phyloP scores from a whole-genome alignment of 2,329 filamentous ascomycete species.

The Zasmidium citrigriseum region DNA sequence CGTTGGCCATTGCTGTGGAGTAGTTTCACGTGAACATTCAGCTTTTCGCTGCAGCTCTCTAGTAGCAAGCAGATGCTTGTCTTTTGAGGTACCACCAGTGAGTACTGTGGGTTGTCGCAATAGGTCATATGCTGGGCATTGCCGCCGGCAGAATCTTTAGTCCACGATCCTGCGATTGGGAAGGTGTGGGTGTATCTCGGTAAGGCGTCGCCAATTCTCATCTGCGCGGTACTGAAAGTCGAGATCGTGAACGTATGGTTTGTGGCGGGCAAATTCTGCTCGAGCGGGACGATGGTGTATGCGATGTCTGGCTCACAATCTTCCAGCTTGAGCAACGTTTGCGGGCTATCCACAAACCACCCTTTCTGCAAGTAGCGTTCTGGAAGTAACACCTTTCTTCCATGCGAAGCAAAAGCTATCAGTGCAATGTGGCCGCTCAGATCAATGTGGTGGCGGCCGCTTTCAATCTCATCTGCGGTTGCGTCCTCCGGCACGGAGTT shows the following conservation, averaged over 20 bases:
- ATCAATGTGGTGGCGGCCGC: constrained; percentile 44
- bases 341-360: constrained; percentile 91
- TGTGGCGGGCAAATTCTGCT: constrained; percentile 73
- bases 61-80: constrained; percentile 73
- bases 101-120: constrained; percentile 85
- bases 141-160: constrained; percentile 76
- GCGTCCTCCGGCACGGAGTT: constrained; percentile 29
- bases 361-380: constrained; percentile 72
- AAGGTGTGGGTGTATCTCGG: constrained; percentile 61
- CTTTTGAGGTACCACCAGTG: constrained; percentile 57
- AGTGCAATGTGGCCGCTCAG: constrained; percentile 80
- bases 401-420: constrained; percentile 72
- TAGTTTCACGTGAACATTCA: constrained; percentile 82
- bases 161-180: constrained; percentile 71
- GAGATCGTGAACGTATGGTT: constrained; percentile 86
- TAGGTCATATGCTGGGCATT: constrained; percentile 76
- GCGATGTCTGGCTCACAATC: constrained; percentile 54
- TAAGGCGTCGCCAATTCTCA: constrained; percentile 63
- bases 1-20: constrained; percentile 76
- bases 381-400: constrained; percentile 71
- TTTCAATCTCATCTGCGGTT: constrained; percentile 37
- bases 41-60: constrained; percentile 64
- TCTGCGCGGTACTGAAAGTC: constrained; percentile 68
- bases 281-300: constrained; percentile 70
- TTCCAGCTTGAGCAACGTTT: constrained; percentile 79